Evolutionary conservation across 805 yeast species (phyloP).

Genomic region (Wickerhamiella alocasiicola): DNA sequence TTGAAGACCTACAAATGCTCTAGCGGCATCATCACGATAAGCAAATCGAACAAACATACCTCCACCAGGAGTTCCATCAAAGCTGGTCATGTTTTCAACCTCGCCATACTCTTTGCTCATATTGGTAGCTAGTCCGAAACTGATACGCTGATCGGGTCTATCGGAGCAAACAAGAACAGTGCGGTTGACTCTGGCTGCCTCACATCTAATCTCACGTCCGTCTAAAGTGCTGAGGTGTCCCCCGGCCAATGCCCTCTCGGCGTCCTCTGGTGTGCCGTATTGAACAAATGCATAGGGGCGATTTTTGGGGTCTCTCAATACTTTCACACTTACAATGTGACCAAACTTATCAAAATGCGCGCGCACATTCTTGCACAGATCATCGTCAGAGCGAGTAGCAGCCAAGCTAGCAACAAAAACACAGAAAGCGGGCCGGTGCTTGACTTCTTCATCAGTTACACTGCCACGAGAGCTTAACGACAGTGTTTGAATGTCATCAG

Average conservation of each 20-base stretch:
- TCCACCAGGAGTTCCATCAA: constrained; percentile 18
- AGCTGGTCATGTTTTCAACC: constrained; percentile 48
- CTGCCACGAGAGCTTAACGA: no score
- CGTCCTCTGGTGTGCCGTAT: constrained; percentile 57
- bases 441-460: constrained; percentile 1
- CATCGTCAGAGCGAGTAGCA: constrained; percentile 53
- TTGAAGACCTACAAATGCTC: constrained; percentile 48
- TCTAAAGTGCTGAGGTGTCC: constrained; percentile 61
- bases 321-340: constrained; percentile 58
- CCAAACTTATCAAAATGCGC: constrained; percentile 65
- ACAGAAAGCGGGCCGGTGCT: constrained; percentile 55
- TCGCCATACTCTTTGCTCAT: constrained; percentile 39
- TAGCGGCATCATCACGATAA: constrained; percentile 75
- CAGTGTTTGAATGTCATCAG: neutral
- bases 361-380: constrained; percentile 54
- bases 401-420: constrained; percentile 80
- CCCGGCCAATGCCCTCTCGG: constrained; percentile 48
- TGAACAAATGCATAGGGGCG: constrained; percentile 93
- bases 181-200: constrained; percentile 82
- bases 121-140: constrained; percentile 19
- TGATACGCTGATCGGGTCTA: neutral
- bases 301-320: constrained; percentile 64
- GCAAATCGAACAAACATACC: constrained; percentile 71
- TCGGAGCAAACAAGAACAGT: constrained; percentile 45
- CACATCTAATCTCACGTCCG: constrained; percentile 74